Conservation (phyloP, 352 stramenopile species). For the Globisporangium splendens region DNA sequence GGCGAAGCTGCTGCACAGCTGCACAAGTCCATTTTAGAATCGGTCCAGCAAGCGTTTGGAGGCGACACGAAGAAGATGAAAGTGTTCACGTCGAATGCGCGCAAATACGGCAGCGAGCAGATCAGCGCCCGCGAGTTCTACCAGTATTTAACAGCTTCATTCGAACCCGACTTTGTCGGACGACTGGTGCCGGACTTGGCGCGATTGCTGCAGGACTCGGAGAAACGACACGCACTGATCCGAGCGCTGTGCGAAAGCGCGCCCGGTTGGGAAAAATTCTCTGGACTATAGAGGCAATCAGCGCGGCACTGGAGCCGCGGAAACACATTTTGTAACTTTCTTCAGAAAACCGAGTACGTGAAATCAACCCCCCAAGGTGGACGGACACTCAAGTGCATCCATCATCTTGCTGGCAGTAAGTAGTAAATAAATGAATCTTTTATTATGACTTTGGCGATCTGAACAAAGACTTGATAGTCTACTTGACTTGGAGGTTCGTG, state of each 20-base stretch:
- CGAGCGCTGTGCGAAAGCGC: constrained; percentile 80
- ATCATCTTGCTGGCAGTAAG: background rate
- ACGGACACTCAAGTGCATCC: background rate
- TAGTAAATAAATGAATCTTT: constrained; percentile 14
- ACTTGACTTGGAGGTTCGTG: constrained; percentile 32
- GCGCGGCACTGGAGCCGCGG: background rate
- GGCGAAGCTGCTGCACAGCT: constrained; percentile 77
- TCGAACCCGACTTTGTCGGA: constrained; percentile 85
- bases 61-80: constrained; percentile 86
- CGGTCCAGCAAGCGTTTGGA: constrained; percentile 63
- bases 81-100: constrained; percentile 76
- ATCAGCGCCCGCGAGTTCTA: constrained; percentile 87
- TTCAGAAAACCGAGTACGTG: background rate
- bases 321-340: constrained; percentile 1
- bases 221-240: constrained; percentile 83
- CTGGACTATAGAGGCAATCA: constrained; percentile 47
- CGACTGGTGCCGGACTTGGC: constrained; percentile 81
- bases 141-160: constrained; percentile 86
- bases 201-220: constrained; percentile 77
- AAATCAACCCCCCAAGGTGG: background rate
- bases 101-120: constrained; percentile 83
- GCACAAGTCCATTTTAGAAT: constrained; percentile 82
- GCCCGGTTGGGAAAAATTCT: constrained; percentile 79
- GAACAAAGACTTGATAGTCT: background rate
- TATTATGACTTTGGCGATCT: background rate